A percentile compares a stretch with the other conserved stretches of the same genome.
phyloP scores from a whole-genome alignment of 2,329 filamentous ascomycete species.

The Phoma sp. region DNA sequence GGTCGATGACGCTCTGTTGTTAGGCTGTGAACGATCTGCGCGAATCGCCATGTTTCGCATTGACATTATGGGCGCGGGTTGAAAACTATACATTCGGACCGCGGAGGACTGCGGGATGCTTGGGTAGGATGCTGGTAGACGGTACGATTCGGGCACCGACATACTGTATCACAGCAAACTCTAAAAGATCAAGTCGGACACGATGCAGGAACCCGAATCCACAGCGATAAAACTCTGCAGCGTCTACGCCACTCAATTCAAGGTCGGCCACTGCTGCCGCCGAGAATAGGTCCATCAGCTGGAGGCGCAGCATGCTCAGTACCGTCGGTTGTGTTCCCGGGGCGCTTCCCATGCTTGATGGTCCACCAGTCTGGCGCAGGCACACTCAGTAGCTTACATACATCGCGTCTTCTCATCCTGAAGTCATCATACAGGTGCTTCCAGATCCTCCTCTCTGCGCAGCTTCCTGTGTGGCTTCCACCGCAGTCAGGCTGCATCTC shows the following conservation, averaged over 20 bases:
- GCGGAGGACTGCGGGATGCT: background rate
- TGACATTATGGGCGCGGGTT: background rate
- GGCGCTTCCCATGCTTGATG: conserved; percentile 32
- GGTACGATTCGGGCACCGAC: background rate
- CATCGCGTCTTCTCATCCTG: conserved; percentile 49
- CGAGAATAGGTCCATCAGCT: conserved; percentile 8
- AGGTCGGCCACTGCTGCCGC: background rate
- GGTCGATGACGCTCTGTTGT: background rate
- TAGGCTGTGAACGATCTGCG: background rate
- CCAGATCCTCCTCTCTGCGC: conserved; percentile 54
- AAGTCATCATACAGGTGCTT: conserved; percentile 56
- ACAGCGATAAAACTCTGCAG: background rate
- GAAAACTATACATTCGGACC: conserved; percentile 10
- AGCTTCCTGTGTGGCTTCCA: conserved; percentile 37
- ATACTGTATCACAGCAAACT: background rate
- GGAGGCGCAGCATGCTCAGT: conserved; percentile 31
- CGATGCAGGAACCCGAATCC: conserved; percentile 13
- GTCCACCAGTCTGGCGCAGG: conserved; percentile 49
- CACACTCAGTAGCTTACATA: conserved; percentile 51
- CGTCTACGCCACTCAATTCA: background rate
- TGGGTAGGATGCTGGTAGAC: background rate
- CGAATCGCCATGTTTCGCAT: conserved; percentile 14
- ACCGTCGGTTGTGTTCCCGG: conserved; percentile 32
- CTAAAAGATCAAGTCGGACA: background rate
- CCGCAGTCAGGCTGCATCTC: conserved; percentile 57